Evolutionary conservation across 805 yeast species (phyloP), one percentile per base, ranked within the genome.

Genomic region (Candida coquimbonensis): DNA sequence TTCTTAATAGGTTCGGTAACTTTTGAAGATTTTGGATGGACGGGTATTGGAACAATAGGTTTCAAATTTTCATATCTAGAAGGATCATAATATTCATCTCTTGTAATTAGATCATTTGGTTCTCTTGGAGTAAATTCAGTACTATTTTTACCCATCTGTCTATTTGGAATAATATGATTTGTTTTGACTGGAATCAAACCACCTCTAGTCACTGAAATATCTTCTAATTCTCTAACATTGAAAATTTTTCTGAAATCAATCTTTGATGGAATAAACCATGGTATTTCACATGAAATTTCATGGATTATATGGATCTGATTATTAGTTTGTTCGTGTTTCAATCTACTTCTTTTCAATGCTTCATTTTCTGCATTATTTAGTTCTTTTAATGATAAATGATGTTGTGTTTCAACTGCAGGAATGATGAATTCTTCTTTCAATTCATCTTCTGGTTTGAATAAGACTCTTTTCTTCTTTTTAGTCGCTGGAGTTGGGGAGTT

Each of bases 181-280:
- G 4, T 25, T 14, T 25, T 27, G 13, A 38, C 13, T 12, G 39
- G 36, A 24, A 41, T 37, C 14, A 8, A 26, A n/a, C 48, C 45
- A 26, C 45, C 45, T 35, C 39, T 41, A 9, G 42, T n/a, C 6
- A 6, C n/a, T 16, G 48, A 25, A 26, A 38, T 11, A 9, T 41
- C 45, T 9, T 9, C 4, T 21, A 11, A 7, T 24, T 35, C 36
- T 16, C 13, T 16, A 9, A 13, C 17, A 3, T 17, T 12, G 16
- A 29, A 42, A 21, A 39, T 9, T 14, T 27, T 21, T 14, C 13
- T 17, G 14, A 44, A 44, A 12, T 44, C 33, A 31, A 44, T 36
- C 11, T 34, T 17, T 25, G 35, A 4, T 11, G 47, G 47, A 8
- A 3, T 29, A 4, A 16, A 17, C 46, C 46, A 43, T 4, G 13